Conservation (phyloP, 345 rosid genomes). For the Sonneratia caseolaris region DNA sequence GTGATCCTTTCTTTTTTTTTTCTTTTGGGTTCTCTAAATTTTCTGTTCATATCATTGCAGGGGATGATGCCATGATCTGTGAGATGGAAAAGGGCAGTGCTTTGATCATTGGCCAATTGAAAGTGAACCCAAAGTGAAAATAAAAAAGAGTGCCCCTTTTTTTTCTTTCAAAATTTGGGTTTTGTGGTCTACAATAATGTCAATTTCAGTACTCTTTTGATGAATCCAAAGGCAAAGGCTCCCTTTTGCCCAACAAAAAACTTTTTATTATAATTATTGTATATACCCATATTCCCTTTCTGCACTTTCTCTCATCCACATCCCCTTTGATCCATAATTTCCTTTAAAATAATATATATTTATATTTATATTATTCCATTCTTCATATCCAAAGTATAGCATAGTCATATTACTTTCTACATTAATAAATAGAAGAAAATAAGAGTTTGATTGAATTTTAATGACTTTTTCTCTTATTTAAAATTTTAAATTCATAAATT, state of each 20-base stretch:
- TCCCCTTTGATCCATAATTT: too few species aligned
- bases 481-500: too few species aligned
- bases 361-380: too few species aligned
- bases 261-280: too few species aligned
- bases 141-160: not conserved
- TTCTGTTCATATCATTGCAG: conserved; percentile 1
- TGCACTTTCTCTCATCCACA: too few species aligned
- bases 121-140: not conserved
- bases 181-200: not conserved
- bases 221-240: not conserved
- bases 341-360: too few species aligned
- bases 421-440: too few species aligned
- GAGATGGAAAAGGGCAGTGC: not conserved
- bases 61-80: not conserved
- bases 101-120: conserved; percentile 4
- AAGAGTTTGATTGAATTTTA: too few species aligned
- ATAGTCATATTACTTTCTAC: too few species aligned
- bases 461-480: too few species aligned
- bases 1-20: not conserved
- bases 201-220: not conserved
- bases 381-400: too few species aligned
- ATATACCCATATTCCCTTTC: not conserved
- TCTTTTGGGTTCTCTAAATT: not conserved
- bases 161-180: not conserved
- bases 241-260: not conserved